These are phyloP conservation scores for Cryptosporidium ubiquitum DNA, from an alignment of 169 alveolate species.

Conservation along the genomic window DNA sequence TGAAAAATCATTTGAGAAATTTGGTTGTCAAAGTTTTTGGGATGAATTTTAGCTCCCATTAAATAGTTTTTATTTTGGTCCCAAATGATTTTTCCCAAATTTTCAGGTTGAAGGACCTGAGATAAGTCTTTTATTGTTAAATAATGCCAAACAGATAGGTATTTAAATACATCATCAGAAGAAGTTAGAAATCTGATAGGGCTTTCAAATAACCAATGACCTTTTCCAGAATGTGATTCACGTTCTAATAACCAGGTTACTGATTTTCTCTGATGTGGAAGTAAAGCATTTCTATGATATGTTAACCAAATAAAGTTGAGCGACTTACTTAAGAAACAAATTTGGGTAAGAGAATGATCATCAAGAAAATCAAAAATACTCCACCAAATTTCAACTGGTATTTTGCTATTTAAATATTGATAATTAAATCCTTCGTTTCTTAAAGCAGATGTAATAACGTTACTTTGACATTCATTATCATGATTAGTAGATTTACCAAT, in stretches of 20 bases:
- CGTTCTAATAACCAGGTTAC: constrained; percentile 43
- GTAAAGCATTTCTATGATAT: constrained; percentile 19
- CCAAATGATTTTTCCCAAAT: constrained; percentile 39
- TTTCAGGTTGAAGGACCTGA: background rate
- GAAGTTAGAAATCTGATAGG: constrained; percentile 34
- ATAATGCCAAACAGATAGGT: constrained; percentile 52
- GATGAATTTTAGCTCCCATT: constrained; percentile 24
- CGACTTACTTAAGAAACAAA: background rate
- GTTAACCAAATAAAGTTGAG: constrained; percentile 16
- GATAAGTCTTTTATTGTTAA: background rate
- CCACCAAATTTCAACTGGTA: constrained; percentile 41
- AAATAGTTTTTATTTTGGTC: background rate
- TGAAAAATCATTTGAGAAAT: background rate
- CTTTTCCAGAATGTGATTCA: constrained; percentile 4
- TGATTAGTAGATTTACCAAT: background rate
- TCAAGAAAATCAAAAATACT: constrained; percentile 35
- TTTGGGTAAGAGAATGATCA: background rate
- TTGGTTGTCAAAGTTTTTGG: background rate
- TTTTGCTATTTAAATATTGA: background rate
- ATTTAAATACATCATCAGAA: constrained; percentile 42
- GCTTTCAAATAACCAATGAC: constrained; percentile 39
- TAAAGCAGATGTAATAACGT: background rate
- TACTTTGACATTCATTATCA: background rate
- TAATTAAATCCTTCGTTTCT: background rate
- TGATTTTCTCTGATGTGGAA: constrained; percentile 68